These are phyloP conservation scores for Aspergillus sp. DNA, from an alignment of 2,329 filamentous ascomycete genomes.

Conservation along the genomic window DNA sequence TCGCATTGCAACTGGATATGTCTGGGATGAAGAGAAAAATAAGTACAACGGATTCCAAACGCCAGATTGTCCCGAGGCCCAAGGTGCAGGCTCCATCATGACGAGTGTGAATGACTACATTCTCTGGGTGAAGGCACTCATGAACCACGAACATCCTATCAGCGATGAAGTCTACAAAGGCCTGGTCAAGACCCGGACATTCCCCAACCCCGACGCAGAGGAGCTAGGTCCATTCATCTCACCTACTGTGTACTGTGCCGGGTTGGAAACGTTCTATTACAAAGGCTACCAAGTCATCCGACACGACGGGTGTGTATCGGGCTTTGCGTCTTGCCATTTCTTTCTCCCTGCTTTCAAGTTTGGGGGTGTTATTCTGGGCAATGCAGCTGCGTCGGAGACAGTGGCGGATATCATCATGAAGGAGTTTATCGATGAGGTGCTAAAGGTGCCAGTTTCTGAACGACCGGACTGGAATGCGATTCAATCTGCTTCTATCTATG, in stretches of 20 bases:
- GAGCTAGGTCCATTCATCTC: constrained; percentile 16
- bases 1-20: constrained; percentile 41
- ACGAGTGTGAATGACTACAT: constrained; percentile 26
- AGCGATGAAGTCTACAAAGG: constrained; percentile 16
- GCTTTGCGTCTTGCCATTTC: constrained; percentile 21
- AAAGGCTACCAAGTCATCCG: constrained; percentile 21
- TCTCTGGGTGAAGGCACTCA: constrained; percentile 23
- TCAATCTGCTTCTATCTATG: background rate
- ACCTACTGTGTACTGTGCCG: constrained; percentile 18
- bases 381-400: constrained; percentile 11
- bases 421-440: constrained; percentile 20
- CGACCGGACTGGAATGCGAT: constrained; percentile 12
- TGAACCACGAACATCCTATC: constrained; percentile 22
- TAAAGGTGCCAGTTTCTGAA: constrained; percentile 12
- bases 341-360: constrained; percentile 23
- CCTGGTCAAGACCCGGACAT: constrained; percentile 17
- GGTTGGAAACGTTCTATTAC: constrained; percentile 23
- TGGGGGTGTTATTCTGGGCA: constrained; percentile 25
- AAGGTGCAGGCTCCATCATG: constrained; percentile 43
- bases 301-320: constrained; percentile 23
- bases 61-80: constrained; percentile 25
- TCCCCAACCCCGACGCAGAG: constrained; percentile 12
- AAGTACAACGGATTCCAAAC: constrained; percentile 19
- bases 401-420: constrained; percentile 12
- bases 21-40: constrained; percentile 23